Conservation (phyloP, 2,329 filamentous ascomycete genomes). For the Colletotrichum sp. region DNA sequence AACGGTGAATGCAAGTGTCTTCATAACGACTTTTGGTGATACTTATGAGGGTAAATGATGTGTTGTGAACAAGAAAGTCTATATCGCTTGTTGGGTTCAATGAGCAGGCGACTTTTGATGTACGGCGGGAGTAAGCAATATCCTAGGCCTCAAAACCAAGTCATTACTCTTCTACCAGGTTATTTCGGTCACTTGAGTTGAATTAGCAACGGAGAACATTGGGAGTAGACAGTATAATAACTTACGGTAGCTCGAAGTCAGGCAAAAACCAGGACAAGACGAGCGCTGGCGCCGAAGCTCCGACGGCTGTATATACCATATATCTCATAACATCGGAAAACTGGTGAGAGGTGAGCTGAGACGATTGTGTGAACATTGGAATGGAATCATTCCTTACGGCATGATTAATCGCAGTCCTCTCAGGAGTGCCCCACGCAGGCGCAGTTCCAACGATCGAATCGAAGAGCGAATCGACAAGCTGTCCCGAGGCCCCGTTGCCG, state of each 20-base stretch:
- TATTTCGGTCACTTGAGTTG: not conserved
- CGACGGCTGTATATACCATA: constrained; percentile 1
- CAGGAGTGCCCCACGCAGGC: constrained; percentile 6
- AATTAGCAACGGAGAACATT: not conserved
- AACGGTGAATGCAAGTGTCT: not conserved
- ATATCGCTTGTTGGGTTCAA: not conserved
- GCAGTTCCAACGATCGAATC: constrained; percentile 4
- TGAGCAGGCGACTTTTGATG: not conserved
- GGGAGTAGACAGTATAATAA: not conserved
- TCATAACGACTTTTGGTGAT: not conserved
- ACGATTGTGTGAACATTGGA: no score
- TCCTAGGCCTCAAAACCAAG: not conserved
- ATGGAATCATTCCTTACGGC: not conserved
- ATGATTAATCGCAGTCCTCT: constrained; percentile 1
- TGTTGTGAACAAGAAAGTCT: not conserved
- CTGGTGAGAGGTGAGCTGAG: not conserved
- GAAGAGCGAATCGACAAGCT: constrained; percentile 6
- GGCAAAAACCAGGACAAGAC: constrained; percentile 6
- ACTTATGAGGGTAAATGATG: not conserved
- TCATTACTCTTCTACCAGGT: not conserved
- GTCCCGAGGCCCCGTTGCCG: not conserved
- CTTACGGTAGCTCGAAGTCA: constrained; percentile 6
- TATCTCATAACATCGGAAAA: constrained; percentile 11
- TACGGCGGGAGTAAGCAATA: not conserved
- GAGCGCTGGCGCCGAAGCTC: constrained; percentile 3